Evolutionary conservation across 805 yeast species (phyloP).

Genomic region (Saccharomycopsis javanensis): DNA sequence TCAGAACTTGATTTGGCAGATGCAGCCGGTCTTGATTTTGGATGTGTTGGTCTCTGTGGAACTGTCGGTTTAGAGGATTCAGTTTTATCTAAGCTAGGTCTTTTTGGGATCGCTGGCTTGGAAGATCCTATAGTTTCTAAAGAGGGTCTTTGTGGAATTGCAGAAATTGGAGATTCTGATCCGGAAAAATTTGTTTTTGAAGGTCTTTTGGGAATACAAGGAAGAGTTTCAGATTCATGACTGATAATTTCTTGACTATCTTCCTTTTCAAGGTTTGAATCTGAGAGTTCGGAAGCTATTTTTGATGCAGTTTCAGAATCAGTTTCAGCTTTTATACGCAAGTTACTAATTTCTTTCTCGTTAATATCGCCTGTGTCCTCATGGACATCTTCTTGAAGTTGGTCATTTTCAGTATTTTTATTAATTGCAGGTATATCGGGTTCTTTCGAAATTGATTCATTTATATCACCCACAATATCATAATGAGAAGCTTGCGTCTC

Average conservation of each 20-base stretch:
- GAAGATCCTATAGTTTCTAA: background rate
- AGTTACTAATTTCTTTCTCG: no score
- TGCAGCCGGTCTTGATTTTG: background rate
- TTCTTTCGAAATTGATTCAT: background rate
- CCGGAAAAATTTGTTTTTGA: background rate
- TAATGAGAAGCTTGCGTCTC: background rate
- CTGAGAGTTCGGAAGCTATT: background rate
- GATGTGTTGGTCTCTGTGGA: conserved; percentile 5
- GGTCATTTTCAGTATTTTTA: background rate
- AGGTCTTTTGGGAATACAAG: background rate
- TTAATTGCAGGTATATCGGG: background rate
- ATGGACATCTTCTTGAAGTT: background rate
- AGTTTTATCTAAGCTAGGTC: background rate
- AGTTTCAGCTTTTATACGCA: no score
- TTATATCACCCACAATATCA: background rate
- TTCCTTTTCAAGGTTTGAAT: background rate
- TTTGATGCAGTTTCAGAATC: background rate
- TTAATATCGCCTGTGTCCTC: no score
- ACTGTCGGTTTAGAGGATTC: conserved; percentile 1
- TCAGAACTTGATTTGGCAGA: background rate
- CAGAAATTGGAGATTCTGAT: background rate
- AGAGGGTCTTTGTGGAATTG: background rate
- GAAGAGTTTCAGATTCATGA: background rate
- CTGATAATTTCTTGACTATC: background rate
- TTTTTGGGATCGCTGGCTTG: background rate